Evolutionary conservation across 139 green algal species (phyloP).

Genomic region (Penium margaritaceum): DNA sequence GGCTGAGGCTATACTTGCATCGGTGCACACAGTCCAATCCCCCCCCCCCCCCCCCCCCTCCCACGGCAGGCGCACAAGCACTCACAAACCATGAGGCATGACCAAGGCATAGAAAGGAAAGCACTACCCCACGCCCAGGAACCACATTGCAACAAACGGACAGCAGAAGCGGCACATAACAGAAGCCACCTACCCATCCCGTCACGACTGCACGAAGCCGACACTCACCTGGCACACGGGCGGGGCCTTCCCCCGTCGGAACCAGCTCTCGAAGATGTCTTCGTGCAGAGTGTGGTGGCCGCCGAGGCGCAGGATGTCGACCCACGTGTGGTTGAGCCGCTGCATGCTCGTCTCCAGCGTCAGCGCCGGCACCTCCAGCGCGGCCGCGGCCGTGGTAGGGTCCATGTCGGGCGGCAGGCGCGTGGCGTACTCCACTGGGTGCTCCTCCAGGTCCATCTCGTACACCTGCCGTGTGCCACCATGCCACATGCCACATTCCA

Average conservation of each 20-base stretch:
- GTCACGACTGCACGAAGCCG: background rate
- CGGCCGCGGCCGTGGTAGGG: background rate
- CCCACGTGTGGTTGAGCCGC: conserved; percentile 6
- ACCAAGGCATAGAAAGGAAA: no score
- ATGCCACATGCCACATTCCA: no score
- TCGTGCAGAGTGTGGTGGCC: conserved; percentile 20
- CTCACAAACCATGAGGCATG: no score
- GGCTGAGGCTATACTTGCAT: no score
- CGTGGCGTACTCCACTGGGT: conserved; percentile 8
- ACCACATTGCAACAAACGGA: background rate
- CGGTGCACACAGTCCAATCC: no score
- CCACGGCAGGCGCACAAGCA: no score
- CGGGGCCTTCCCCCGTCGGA: background rate
- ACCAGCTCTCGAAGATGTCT: conserved; percentile 10
- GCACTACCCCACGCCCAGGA: no score
- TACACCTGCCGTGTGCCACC: conserved; percentile 20
- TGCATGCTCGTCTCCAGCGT: conserved; percentile 17
- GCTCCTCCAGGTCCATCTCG: conserved; percentile 6
- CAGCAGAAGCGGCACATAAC: background rate
- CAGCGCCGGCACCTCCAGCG: conserved; percentile 1
- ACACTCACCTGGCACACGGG: conserved; percentile 9
- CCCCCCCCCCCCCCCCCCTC: no score
- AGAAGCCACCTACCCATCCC: background rate
- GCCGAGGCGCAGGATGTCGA: conserved; percentile 18
- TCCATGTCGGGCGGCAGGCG: background rate